These are phyloP conservation scores for Trichosporon coremiiforme DNA, from an alignment of 1,284 basidiomycete species.

Conservation along the genomic window DNA sequence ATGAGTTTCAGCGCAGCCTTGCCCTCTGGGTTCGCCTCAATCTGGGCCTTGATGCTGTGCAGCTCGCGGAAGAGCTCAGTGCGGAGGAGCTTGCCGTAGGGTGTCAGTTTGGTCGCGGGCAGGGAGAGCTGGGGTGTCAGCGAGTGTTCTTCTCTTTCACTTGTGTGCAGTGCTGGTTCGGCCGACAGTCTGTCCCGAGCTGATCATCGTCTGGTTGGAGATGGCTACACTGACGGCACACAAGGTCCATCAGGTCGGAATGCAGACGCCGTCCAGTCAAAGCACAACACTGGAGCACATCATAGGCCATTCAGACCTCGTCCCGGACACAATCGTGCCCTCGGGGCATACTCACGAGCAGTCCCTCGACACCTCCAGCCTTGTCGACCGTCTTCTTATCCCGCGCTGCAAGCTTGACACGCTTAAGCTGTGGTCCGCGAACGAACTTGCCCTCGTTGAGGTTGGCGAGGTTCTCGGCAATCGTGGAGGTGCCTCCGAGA, in stretches of 20 bases:
- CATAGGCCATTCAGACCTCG: no score
- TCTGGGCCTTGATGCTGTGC: conserved; percentile 30
- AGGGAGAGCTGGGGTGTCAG: conserved; percentile 43
- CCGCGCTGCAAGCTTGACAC: conserved; percentile 48
- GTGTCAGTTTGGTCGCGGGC: conserved; percentile 46
- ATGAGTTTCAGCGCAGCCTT: neutral
- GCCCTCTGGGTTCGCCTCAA: conserved; percentile 12
- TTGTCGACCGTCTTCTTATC: conserved; percentile 49
- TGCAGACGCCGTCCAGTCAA: no score
- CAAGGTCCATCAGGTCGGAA: no score
- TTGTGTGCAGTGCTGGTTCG: no score
- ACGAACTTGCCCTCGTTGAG: neutral
- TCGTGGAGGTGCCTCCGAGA: conserved; percentile 29
- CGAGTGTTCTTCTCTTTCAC: no score
- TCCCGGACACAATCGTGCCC: no score
- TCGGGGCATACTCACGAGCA: conserved; percentile 55
- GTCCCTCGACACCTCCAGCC: conserved; percentile 54
- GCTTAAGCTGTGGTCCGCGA: conserved; percentile 33
- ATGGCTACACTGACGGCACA: no score
- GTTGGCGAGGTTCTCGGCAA: neutral
- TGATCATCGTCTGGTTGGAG: no score
- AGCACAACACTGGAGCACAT: no score
- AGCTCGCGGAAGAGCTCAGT: conserved; percentile 48
- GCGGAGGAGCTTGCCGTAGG: conserved; percentile 48
- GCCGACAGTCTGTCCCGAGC: no score